A percentile compares a stretch with the other conserved stretches of the same genome.
Conservation (phyloP, 1,284 basidiomycete species). For the Neolentinus lepideus region DNA sequence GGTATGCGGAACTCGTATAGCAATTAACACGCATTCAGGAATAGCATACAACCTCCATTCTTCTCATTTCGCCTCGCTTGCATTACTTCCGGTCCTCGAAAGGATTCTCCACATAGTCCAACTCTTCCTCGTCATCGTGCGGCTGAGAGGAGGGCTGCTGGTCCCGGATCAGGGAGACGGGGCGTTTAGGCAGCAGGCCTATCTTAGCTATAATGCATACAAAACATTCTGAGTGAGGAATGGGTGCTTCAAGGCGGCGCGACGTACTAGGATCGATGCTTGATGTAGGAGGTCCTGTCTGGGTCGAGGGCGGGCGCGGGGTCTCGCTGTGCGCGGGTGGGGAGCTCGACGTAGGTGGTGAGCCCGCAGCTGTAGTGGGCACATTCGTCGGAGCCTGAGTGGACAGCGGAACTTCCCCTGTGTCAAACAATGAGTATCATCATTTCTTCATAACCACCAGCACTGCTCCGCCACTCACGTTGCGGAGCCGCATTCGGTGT, state of each 20-base stretch:
- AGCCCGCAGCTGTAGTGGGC: background rate
- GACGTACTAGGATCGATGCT: constrained; percentile 23
- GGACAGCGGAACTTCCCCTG: background rate
- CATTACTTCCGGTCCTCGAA: constrained; percentile 38
- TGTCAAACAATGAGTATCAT: no score
- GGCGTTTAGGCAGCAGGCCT: constrained; percentile 67
- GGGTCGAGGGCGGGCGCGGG: constrained; percentile 19
- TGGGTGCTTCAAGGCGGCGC: background rate
- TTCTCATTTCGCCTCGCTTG: background rate
- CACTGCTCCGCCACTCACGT: background rate
- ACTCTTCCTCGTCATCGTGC: constrained; percentile 18
- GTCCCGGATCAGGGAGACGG: constrained; percentile 53
- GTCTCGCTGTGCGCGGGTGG: constrained; percentile 16
- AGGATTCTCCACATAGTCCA: constrained; percentile 64
- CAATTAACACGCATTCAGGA: background rate
- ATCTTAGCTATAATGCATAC: constrained; percentile 37
- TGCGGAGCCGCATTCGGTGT: background rate
- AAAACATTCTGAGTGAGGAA: background rate
- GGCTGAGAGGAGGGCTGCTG: background rate
- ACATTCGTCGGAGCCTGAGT: background rate
- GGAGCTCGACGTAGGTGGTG: constrained; percentile 9
- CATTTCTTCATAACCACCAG: background rate
- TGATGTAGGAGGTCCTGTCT: constrained; percentile 6
- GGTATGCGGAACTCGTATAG: background rate
- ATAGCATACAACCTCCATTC: constrained; percentile 8